phyloP scores from a whole-genome alignment of 225 moss, liverwort and hornwort genomes.

The Straminergon stramineum region DNA sequence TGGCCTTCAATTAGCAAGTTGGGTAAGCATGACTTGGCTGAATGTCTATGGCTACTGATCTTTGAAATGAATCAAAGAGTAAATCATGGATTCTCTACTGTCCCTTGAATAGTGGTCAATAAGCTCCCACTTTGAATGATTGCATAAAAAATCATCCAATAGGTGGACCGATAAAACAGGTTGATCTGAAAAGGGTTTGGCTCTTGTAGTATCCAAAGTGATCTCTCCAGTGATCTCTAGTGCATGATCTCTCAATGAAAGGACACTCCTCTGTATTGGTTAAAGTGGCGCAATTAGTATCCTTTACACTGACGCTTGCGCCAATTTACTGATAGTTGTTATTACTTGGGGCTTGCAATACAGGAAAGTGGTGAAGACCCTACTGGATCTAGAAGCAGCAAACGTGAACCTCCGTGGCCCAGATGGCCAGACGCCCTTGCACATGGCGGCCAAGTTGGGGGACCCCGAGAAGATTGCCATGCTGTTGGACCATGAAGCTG shows the following conservation, averaged over 20 bases:
- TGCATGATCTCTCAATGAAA: neutral
- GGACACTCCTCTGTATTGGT: neutral
- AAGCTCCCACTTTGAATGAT: neutral
- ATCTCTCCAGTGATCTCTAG: neutral
- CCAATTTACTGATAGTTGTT: neutral
- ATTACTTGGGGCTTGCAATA: neutral
- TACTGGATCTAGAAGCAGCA: conserved; percentile 49
- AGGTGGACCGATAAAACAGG: neutral
- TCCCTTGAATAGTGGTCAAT: neutral
- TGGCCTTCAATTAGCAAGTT: neutral
- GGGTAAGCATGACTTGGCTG: neutral
- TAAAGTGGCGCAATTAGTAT: neutral
- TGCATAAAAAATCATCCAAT: neutral
- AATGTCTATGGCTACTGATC: neutral
- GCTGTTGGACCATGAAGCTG: conserved; percentile 47
- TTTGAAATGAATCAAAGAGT: neutral
- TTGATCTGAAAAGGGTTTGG: neutral
- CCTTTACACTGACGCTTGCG: neutral
- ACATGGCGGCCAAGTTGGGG: conserved; percentile 37
- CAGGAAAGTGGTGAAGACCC: conserved; percentile 55
- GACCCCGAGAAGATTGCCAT: conserved; percentile 61
- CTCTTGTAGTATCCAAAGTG: neutral
- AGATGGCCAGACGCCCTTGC: conserved; percentile 42
- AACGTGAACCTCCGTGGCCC: conserved; percentile 33
- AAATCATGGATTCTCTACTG: neutral